Base-by-base conservation (phyloP, 2,329 filamentous ascomycete genomes). In the Arthrinium puccinioides region DNA sequence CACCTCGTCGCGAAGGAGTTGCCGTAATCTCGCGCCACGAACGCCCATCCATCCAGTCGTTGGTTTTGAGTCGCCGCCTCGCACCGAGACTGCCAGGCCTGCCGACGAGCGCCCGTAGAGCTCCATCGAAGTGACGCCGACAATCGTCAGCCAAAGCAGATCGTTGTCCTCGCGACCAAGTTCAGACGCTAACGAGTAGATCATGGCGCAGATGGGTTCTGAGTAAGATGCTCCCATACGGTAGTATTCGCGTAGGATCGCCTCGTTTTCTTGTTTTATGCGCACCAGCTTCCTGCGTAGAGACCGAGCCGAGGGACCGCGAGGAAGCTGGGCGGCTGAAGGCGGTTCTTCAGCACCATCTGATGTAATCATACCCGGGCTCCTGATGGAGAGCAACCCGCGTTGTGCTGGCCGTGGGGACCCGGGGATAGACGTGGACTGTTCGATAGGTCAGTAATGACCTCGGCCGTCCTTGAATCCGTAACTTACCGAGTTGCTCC, bases 101-200 rank as follows among this genome's bases (percentile, higher is more conserved):
- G 85, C 82, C 30, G 85, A 87, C 15, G 87, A 90, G 39, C 87
- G 81, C 13, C 89, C 89, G 47, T 92, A 94, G 1, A 96, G 73
- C 56, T 96, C 89, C 62, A 94, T 82, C 13, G 88, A 94, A n/a
- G 85, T 88, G 24, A 95, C 87, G 6, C 92, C 92, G 19, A 98
- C 87, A 52, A 97, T 95, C 6, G 88, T 81, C 41, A 95, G 74
- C 92, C 92, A 98, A 11, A 98, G 71, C 16, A 97, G 70, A 52
- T 98, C 89, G 52, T 97, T 98, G 59, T 97, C 90, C 69, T 97
- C 92, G 37, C 89, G 84, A 44, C 92, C 92, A 6, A 98, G 76
- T 55, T 97, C 92, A 2, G 89, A 95, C 2, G 90, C 92, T 11
- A 98, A 71, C 1, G 88, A 94, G 61, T 97, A 98, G 54, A 96